Percentiles rank a stretch among this genome's conserved stretches.
Conservation (phyloP, 495 filamentous ascomycete species). For the Penicillium ochrochloron region DNA sequence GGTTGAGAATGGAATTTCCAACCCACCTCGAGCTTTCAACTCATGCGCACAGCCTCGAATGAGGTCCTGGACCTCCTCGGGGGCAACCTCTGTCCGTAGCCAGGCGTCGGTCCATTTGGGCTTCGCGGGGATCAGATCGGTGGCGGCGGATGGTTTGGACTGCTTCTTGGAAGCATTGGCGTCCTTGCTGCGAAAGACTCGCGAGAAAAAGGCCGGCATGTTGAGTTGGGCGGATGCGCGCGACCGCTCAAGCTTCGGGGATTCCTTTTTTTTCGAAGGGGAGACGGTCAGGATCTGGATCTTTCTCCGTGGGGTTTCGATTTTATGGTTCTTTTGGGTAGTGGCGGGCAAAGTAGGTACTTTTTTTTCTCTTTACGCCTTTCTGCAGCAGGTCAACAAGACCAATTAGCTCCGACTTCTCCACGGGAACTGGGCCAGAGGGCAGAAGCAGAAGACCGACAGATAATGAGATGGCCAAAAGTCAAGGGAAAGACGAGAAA, state of each 20-base stretch:
- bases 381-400: conserved; percentile 24
- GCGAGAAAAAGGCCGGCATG: conserved; percentile 69
- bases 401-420: conserved; percentile 19
- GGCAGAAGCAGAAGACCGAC: conserved; percentile 25
- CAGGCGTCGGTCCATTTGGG: conserved; percentile 90
- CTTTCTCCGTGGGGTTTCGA: not conserved
- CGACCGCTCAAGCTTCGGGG: conserved; percentile 11
- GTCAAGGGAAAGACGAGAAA: conserved; percentile 18
- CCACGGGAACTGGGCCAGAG: conserved; percentile 19
- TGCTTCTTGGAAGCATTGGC: conserved; percentile 61
- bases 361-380: conserved; percentile 19
- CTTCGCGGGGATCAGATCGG: conserved; percentile 59
- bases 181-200: conserved; percentile 73
- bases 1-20: conserved; percentile 26
- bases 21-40: conserved; percentile 91
- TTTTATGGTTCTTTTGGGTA: not conserved
- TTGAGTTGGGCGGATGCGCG: conserved; percentile 25
- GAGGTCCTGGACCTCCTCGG: conserved; percentile 89
- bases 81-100: conserved; percentile 80
- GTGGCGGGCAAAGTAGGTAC: not conserved
- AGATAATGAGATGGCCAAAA: conserved; percentile 14
- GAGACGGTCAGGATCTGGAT: conserved; percentile 2
- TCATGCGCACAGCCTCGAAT: conserved; percentile 84
- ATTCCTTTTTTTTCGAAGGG: not conserved
- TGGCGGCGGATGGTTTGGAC: conserved; percentile 54